Evolutionary conservation across 768 basidiomycete species (phyloP), one percentile per base, ranked within the genome.

Genomic region (Scleroderma citrinum): DNA sequence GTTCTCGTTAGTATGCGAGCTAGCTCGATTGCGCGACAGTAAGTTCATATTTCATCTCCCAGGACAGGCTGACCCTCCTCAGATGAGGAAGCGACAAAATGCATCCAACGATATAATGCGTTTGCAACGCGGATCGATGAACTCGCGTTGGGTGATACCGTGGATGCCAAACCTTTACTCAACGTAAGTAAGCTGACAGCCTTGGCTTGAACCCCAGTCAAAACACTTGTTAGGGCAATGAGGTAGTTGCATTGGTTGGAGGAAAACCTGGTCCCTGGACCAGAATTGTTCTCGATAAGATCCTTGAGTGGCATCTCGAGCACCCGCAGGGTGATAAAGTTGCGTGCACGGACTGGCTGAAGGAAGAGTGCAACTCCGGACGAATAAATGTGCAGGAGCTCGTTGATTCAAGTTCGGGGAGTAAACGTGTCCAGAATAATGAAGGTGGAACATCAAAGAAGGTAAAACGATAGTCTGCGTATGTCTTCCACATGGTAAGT

Each of bases 241-340:
- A 86, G 48, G 72, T 92, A 30, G 68, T 77, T 2, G 52, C 65
- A 19, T 62, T 79, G 8, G 70, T 94, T 5, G 76, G 68, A 2
- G 72, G 72, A 16, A 80, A 74, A 52, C 76, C 83, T 2, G 92
- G 92, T 2, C 76, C 81, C 2, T 84, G 91, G 81, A 81, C 83
- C 5, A 77, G 78, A 29, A 67, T 75, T 24, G 75, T 83, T 6
- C 71, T 91, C 17, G 69, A 74, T n/a, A 76, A 74, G 41, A 75
- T 97, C 21, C 60, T 91, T 17, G 78, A 83, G 51, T 98, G 93
- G 94, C 92, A 93, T 58, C 74, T 98, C 7, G 83, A 80, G 31
- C 70, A 92, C 62, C 90, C 93, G 0, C 58, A 72, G 2, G 77
- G 74, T 1, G 77, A 79, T 4, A 79, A 81, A 59, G 83, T 81